Base-by-base conservation (phyloP, 1,284 basidiomycete species). In the Ganoderma lucidum region DNA sequence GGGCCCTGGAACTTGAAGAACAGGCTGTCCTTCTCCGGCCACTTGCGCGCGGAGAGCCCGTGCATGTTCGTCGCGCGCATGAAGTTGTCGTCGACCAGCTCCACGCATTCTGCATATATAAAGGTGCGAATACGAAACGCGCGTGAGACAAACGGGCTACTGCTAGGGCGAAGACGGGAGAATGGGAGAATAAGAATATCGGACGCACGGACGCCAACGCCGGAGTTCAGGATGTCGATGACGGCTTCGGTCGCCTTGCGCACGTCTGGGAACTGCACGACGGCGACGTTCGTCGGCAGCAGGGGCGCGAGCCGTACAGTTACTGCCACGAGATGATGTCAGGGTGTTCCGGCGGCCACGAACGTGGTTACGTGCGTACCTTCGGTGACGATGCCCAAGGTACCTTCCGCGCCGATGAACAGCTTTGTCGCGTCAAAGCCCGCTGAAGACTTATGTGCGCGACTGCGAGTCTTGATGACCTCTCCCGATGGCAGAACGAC, bases 341-440 rank as follows among this genome's bases (percentile, higher is more conserved):
- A 56, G 32, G 2, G 5, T 15, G 14, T 12, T 15, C 23, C 41
- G 42, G 19, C 23, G 15, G 28, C 3, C 10, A 23, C 12, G 10
- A 42, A 30, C 15, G 14, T 79, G 14, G 86, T 6, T 6, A 55
- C 45, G 14, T 55, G 64, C 78, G 28, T 69, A 91, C 93, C 90
- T 86, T 98, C 96, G 0, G 95, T 97, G 42, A 98, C 87, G 66
- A 99, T 95, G 0, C 97, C 97, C 32, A 98, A 82, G 0, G 96
- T 98, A 0, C 97, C 97, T 78, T 99, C 97, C 0, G 96, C 94
- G 23, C 97, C 96, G 64, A 98, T 93, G 82, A 98, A 98, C 19
- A 98, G 81, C 75, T 97, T 96, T 1, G 96, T 97, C 1, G 90
- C 84, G 76, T 99, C 96, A 65, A 95, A 96, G 1, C 97, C 97